A percentile compares a stretch with the other conserved stretches of the same genome.
Evolutionary conservation across 148 eudicot species (phyloP).

Genomic region (Fallopia convolvulus): DNA sequence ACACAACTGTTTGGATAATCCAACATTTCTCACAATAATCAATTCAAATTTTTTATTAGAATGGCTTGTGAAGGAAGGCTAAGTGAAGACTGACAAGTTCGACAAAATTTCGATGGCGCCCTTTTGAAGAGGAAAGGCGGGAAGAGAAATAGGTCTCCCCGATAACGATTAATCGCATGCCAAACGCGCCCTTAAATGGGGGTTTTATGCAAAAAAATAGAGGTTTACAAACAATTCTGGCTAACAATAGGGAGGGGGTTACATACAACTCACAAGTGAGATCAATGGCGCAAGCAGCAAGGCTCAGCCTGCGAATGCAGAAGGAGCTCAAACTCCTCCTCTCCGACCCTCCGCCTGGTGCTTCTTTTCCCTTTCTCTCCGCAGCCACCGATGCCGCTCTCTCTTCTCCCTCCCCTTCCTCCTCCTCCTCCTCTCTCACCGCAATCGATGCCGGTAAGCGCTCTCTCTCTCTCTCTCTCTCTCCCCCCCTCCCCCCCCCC

Average conservation of each 20-base stretch:
- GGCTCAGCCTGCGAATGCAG: conserved; percentile 49
- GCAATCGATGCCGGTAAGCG: conserved; percentile 33
- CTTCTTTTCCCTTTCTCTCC: conserved; percentile 40
- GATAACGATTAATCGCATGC: background rate
- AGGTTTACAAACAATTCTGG: too few relatives aligned
- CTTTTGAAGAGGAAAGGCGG: too few relatives aligned
- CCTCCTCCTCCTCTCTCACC: conserved; percentile 27
- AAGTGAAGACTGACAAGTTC: too few relatives aligned
- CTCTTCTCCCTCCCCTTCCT: conserved; percentile 12
- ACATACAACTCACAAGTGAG: background rate
- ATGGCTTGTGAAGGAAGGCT: too few relatives aligned
- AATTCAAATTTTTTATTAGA: too few relatives aligned
- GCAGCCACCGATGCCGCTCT: conserved; percentile 13
- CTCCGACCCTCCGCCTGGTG: conserved; percentile 50
- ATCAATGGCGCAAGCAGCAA: conserved; percentile 42
- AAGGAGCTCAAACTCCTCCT: conserved; percentile 49
- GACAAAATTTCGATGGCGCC: too few relatives aligned
- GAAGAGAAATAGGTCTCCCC: background rate
- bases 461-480: background rate
- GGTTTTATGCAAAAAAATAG: too few relatives aligned
- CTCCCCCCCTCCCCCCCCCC: too few relatives aligned
- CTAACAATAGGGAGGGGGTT: background rate
- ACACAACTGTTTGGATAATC: too few relatives aligned
- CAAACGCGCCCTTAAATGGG: conserved; percentile 8
- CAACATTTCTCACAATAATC: too few relatives aligned